phyloP scores from a whole-genome alignment of 371 early-diverging fungal genomes.

The Mortierella sp. region DNA sequence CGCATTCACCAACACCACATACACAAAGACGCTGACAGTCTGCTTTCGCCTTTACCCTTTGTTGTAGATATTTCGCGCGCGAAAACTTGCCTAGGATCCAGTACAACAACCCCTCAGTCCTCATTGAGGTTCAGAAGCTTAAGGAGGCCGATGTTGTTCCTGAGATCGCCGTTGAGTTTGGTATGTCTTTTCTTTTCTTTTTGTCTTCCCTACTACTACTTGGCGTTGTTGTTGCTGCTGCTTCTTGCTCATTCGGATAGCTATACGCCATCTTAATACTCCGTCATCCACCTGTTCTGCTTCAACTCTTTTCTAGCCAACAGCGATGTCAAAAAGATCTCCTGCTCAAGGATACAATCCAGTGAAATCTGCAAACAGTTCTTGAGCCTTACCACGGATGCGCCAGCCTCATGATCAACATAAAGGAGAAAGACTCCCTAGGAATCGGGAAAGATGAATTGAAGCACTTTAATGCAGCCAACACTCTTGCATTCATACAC shows the following conservation, averaged over 20 bases:
- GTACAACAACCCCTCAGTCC: conserved; percentile 69
- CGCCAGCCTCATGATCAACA: conserved; percentile 18
- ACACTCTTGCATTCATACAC: no score
- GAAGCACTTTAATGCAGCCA: no score
- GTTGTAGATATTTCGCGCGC: conserved; percentile 65
- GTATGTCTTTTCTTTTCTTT: conserved; percentile 41
- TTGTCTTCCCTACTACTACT: not conserved
- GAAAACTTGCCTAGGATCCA: conserved; percentile 70
- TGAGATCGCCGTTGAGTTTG: conserved; percentile 65
- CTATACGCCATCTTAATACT: no score
- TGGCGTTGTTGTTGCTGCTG: no score
- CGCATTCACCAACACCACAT: no score
- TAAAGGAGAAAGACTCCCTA: not conserved
- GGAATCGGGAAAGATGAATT: not conserved
- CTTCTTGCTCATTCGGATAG: no score
- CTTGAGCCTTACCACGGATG: conserved; percentile 54
- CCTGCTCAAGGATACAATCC: conserved; percentile 63
- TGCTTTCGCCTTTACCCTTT: no score
- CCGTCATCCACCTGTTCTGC: no score
- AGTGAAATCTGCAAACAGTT: conserved; percentile 62
- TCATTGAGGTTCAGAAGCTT: conserved; percentile 62
- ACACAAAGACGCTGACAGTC: no score
- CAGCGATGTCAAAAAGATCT: conserved; percentile 57
- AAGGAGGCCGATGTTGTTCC: conserved; percentile 60
- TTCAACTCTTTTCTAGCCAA: conserved; percentile 40